phyloP scores from a whole-genome alignment of 306 rosid species.

The Dryas alaskensis region DNA sequence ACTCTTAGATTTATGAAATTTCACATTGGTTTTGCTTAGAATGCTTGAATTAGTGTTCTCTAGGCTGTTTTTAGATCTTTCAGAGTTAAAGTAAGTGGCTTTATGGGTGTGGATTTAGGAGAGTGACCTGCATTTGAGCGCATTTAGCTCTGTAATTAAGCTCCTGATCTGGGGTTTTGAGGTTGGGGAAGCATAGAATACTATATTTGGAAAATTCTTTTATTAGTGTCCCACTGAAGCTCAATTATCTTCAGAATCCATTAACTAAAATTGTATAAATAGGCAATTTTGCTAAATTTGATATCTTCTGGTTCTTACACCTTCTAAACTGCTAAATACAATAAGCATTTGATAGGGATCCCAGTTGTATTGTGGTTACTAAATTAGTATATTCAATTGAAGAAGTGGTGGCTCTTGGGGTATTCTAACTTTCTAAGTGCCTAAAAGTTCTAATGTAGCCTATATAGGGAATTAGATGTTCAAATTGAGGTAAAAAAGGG shows the following conservation, averaged over 20 bases:
- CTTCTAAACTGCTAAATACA: not conserved
- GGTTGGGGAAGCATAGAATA: not conserved
- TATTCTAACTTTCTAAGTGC: not conserved
- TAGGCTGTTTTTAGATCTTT: constrained; percentile 11
- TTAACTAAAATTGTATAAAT: not conserved
- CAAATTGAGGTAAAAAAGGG: not conserved
- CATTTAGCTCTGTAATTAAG: not conserved
- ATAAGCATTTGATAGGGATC: not conserved
- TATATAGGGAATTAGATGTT: not conserved
- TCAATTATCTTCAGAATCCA: not conserved
- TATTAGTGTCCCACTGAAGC: not conserved
- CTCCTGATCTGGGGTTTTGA: not conserved
- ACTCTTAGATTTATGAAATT: constrained; percentile 13
- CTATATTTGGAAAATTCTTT: not conserved
- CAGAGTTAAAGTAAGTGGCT: constrained; percentile 17
- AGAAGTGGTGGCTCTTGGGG: no score
- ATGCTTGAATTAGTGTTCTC: not conserved
- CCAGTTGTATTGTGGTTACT: no score
- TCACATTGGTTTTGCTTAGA: constrained; percentile 28
- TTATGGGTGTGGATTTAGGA: not conserved
- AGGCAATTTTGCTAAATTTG: not conserved
- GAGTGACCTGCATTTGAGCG: constrained; percentile 11
- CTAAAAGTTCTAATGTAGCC: not conserved
- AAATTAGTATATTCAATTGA: no score
- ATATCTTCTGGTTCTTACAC: not conserved